These are phyloP conservation scores for Picea sitchensis DNA, from an alignment of 75 land plant genomes.

Conservation along the genomic window DNA sequence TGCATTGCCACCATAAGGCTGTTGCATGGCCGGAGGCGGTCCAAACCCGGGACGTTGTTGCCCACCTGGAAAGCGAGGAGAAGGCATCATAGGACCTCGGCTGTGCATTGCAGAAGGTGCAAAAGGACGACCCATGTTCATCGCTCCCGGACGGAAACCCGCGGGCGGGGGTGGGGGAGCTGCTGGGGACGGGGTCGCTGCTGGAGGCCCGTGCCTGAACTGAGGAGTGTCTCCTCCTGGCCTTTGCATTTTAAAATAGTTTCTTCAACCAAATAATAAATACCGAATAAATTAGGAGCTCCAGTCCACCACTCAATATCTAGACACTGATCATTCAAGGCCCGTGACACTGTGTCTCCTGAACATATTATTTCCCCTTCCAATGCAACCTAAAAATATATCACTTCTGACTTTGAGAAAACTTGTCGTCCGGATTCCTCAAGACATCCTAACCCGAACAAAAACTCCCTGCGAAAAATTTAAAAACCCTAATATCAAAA, in stretches of 20 bases:
- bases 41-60: slow-evolving; percentile 4
- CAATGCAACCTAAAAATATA: not conserved
- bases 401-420: too few species aligned
- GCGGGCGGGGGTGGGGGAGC: not conserved
- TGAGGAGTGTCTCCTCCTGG: slow-evolving; percentile 32
- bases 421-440: too few species aligned
- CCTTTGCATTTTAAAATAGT: slow-evolving; percentile 19
- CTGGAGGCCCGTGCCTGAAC: slow-evolving; percentile 31
- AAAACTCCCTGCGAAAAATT: too few species aligned
- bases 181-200: not conserved
- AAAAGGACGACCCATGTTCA: slow-evolving; percentile 17
- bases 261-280: not conserved
- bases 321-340: not conserved
- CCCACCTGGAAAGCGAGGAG: not conserved
- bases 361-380: not conserved
- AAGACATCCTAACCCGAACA: too few species aligned
- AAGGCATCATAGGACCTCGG: slow-evolving; percentile 7
- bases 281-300: not conserved
- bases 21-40: slow-evolving; percentile 10
- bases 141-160: not conserved
- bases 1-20: not conserved
- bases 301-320: not conserved
- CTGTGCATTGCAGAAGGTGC: slow-evolving; percentile 7
- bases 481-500: too few species aligned
- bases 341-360: not conserved